Conservation (phyloP, 176 grass and related monocot genomes). For the Carex kokanica region DNA sequence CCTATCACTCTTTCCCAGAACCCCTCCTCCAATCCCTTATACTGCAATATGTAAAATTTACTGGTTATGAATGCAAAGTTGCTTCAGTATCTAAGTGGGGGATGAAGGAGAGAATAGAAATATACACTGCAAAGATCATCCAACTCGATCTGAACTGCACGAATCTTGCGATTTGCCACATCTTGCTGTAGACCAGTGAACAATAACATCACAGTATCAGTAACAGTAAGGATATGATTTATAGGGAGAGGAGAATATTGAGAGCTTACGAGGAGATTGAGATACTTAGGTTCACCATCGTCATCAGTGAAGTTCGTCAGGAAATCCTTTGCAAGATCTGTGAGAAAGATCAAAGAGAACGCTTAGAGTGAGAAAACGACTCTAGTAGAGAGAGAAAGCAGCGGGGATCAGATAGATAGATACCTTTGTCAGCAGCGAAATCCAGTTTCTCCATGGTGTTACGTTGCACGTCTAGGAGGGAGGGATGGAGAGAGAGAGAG, state of each 20-base stretch:
- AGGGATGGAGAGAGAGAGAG: not conserved
- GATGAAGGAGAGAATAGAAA: not conserved
- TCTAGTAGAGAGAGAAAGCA: not conserved
- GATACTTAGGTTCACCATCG: slow-evolving; percentile 77
- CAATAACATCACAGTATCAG: not conserved
- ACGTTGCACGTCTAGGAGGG: not conserved
- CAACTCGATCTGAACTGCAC: slow-evolving; percentile 70
- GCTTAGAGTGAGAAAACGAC: not conserved
- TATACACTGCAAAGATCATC: slow-evolving; percentile 80
- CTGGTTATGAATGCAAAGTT: not conserved
- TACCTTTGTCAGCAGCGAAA: slow-evolving; percentile 76
- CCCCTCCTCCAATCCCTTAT: slow-evolving; percentile 78
- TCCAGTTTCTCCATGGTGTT: slow-evolving; percentile 47
- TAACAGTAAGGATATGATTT: not conserved
- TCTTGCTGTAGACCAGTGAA: slow-evolving; percentile 56
- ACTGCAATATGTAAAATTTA: slow-evolving; percentile 28
- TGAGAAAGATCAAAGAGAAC: slow-evolving; percentile 2
- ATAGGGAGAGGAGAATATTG: not conserved
- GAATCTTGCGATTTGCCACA: slow-evolving; percentile 77
- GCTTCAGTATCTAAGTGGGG: not conserved
- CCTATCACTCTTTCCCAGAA: slow-evolving; percentile 78
- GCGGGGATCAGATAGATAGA: not conserved
- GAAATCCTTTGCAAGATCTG: slow-evolving; percentile 93
- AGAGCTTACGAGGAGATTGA: slow-evolving; percentile 65
- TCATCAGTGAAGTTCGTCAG: slow-evolving; percentile 60